A percentile compares a stretch with the other conserved stretches of the same genome.
phyloP scores from a whole-genome alignment of 768 basidiomycete genomes.

The Omphalotus guepiniiformis region DNA sequence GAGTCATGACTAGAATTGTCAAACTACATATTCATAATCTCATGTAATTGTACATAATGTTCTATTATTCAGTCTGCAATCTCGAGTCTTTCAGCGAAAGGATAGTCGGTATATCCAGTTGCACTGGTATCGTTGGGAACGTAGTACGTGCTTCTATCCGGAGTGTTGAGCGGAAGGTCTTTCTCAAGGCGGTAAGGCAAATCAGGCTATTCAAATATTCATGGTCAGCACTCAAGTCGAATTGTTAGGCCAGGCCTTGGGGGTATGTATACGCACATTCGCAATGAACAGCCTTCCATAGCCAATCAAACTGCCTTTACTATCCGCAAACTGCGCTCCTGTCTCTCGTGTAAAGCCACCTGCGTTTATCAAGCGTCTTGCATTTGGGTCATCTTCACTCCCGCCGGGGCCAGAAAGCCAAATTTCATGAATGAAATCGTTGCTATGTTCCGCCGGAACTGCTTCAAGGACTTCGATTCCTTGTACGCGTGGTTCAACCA shows the following conservation, averaged over 20 bases:
- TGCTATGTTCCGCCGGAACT: slow-evolving; percentile 9
- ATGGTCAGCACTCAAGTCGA: not conserved
- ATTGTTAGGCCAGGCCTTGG: not conserved
- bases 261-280: slow-evolving; percentile 17
- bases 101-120: slow-evolving; percentile 28
- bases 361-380: slow-evolving; percentile 20
- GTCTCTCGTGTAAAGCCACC: slow-evolving; percentile 24
- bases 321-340: slow-evolving; percentile 23
- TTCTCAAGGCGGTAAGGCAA: slow-evolving; percentile 26
- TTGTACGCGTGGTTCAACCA: slow-evolving; percentile 28
- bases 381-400: slow-evolving; percentile 10
- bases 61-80: too few relatives aligned
- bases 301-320: slow-evolving; percentile 20
- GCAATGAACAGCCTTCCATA: slow-evolving; percentile 31
- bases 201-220: slow-evolving; percentile 24
- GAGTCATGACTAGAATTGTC: too few relatives aligned
- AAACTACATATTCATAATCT: too few relatives aligned
- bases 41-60: too few relatives aligned
- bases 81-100: too few relatives aligned
- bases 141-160: slow-evolving; percentile 26
- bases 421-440: slow-evolving; percentile 20
- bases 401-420: slow-evolving; percentile 11
- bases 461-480: slow-evolving; percentile 4
- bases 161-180: slow-evolving; percentile 20
- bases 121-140: slow-evolving; percentile 16